Base-by-base conservation (phyloP, 2,329 filamentous ascomycete genomes). In the Neofusicoccum parvum region DNA sequence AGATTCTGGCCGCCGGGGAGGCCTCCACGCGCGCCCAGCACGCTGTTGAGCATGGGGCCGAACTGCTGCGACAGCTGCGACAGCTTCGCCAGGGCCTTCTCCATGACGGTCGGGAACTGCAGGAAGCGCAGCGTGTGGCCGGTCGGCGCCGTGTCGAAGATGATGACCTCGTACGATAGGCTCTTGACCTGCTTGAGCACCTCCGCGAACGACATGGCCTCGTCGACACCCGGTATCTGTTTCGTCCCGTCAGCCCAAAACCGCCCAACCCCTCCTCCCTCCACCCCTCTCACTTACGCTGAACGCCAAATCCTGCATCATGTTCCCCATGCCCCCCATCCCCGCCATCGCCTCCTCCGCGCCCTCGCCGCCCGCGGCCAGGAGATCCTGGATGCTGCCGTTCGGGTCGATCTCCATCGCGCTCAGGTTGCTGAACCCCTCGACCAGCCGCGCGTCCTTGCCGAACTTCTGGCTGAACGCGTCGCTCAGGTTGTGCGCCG, bases 381-480 rank as follows among this genome's bases (percentile, higher is more conserved):
- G 83, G 65, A 99, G 82, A 77, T 99, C 95, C 81, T 97, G 95
- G 79, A 99, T 97, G 75, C 92, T 97, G 54, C 94, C 95, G 76
- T 97, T 98, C 62, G 95, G 95, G 75, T 99, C 95, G 73, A 99
- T 98, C 81, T 99, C 95, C 95, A 99, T 99, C 68, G 95, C 95
- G 76, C 92, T 96, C 71, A 99, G 84, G 79, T 97, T 97, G 39
- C 90, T 88, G 75, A 96, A 97, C 71, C 95, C 95, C 72, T 97
- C 90, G 70, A 99, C 86, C 45, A 97, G 88, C 69, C 93, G 89
- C 63, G 95, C 95, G 80, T 99, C 95, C 85, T 99, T 99, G 83
- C 95, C 95, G 75, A 99, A 99, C 82, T 99, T 99, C 81, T 99
- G 94, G 71, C 92, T 92, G 81, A 99, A 99, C 67, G 95, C 95